These are phyloP conservation scores for Solanum habrochaites DNA, from an alignment of 257 asterid species.

Conservation along the genomic window DNA sequence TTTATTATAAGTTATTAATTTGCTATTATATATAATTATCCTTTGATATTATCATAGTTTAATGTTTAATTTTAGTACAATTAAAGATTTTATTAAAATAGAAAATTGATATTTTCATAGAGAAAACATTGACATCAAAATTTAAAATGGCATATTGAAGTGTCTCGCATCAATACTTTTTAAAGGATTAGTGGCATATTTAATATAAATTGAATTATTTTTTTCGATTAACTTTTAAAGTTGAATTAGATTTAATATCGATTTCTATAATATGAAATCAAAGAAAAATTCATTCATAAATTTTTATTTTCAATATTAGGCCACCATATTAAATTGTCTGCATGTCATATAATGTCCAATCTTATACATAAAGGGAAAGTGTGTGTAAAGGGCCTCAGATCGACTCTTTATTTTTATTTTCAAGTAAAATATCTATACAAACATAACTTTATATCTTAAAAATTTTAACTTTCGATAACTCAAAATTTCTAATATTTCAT, in stretches of 20 bases:
- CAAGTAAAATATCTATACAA: accelerated
- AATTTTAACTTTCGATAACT: background rate
- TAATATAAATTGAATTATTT: no score
- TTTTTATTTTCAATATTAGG: no score
- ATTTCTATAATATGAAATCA: no score
- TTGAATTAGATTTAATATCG: background rate
- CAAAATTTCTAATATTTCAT: background rate
- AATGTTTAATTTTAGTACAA: background rate
- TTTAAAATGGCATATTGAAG: background rate
- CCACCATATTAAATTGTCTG: no score
- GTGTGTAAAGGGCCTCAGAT: background rate
- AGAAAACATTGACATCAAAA: background rate
- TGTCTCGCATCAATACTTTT: background rate
- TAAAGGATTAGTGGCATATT: background rate
- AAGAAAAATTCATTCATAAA: background rate
- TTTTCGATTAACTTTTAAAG: no score
- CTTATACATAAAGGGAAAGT: background rate
- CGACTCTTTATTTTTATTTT: background rate
- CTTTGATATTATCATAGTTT: background rate
- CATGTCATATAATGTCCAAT: background rate
- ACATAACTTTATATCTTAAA: background rate
- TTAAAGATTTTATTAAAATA: background rate
- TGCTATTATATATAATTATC: no score
- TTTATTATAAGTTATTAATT: no score
- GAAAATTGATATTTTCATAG: background rate